Evolutionary conservation across 352 stramenopile species (phyloP), one percentile per base, ranked within the genome.

Genomic region (Pythium monospermum): DNA sequence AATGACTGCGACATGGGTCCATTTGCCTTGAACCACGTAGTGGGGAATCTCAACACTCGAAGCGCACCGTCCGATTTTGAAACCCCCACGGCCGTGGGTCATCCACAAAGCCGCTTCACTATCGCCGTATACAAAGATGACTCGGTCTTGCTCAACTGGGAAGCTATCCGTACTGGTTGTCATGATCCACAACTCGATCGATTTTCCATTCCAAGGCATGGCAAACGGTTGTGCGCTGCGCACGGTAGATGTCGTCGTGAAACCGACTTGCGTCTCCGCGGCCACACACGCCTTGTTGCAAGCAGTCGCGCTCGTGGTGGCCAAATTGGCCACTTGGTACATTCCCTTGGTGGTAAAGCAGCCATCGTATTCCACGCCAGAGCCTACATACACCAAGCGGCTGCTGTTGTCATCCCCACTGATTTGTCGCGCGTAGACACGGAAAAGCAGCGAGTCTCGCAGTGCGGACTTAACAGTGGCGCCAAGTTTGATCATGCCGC

Each of bases 151-250:
- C 1, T 19, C 39, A n/a, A n/a, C n/a, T n/a, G 11, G 6, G 27
- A 25, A 21, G 21, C 7, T 54, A n/a, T 12, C 31, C 4, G 4
- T 36, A 21, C 25, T 49, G 23, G 18, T 49, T 27, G 25, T 64
- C 61, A 19, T 59, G 28, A 53, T 45, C 71, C 69, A 83, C 4
- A 81, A 68, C 39, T 83, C 74, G 6, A 83, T 26, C 12, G 71
- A n/a, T n/a, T 72, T 41, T 75, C 53, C 8, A 46, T 59, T 0
- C 44, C 40, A 16, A 16, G 61, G 47, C 1, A 83, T 32, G 16
- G 26, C 21, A 23, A 85, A 44, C 35, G 38, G 53, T 41, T 53
- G 31, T 1, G 53, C 48, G 36, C 66, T 79, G 27, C 58, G 61
- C 23, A 73, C 53, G 11, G 48, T 50, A 6, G 67, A 71, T 0